These are phyloP conservation scores for Hyphodiscus hymeniophilus DNA, from an alignment of 495 filamentous ascomycete genomes.

Conservation along the genomic window DNA sequence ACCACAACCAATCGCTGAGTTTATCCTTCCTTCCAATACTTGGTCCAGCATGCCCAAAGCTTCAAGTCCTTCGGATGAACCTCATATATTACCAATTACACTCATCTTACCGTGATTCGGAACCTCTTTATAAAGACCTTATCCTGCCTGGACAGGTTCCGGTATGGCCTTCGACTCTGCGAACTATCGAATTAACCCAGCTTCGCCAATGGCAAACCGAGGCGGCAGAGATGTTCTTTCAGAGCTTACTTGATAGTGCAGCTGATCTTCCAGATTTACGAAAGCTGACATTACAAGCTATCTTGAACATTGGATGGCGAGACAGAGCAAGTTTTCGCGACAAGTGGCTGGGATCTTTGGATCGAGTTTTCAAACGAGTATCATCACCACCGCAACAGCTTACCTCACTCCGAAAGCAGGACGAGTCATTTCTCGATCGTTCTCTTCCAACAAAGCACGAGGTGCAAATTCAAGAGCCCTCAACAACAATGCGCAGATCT, in stretches of 20 bases:
- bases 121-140: constrained; percentile 60
- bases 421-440: background rate
- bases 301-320: constrained; percentile 66
- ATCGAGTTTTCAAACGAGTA: constrained; percentile 54
- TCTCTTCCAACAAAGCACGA: too few species aligned
- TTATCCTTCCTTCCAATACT: constrained; percentile 60
- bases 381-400: constrained; percentile 33
- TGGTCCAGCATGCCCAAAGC: constrained; percentile 50
- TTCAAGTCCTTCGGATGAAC: constrained; percentile 66
- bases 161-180: constrained; percentile 63
- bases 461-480: too few species aligned
- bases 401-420: background rate
- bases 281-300: constrained; percentile 58
- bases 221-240: constrained; percentile 66
- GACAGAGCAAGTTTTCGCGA: constrained; percentile 66
- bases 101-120: constrained; percentile 51
- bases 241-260: constrained; percentile 63
- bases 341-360: constrained; percentile 58
- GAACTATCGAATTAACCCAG: constrained; percentile 61
- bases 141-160: constrained; percentile 53
- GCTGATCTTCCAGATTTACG: constrained; percentile 54
- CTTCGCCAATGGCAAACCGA: constrained; percentile 60
- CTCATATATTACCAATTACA: constrained; percentile 56
- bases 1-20: constrained; percentile 70
- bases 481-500: too few species aligned